Conservation (phyloP, 148 eudicot genomes). For the Vaccinium darrowii region DNA sequence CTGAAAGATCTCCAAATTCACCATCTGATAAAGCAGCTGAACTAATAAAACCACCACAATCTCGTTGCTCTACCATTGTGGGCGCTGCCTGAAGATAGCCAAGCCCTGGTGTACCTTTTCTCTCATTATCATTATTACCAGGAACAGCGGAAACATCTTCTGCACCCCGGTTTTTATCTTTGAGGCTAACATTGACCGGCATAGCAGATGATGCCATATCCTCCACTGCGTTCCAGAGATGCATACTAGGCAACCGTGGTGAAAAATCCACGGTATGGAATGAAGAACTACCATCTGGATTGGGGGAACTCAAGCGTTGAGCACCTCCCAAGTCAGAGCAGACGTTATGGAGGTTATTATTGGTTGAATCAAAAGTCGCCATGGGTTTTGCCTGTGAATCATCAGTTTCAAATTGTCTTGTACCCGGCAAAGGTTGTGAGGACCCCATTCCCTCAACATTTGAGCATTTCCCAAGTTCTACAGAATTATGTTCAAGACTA, state of each 20-base stretch:
- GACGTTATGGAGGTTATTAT: constrained; percentile 25
- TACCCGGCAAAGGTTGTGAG: constrained; percentile 24
- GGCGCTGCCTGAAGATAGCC: constrained; percentile 29
- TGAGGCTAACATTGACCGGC: constrained; percentile 31
- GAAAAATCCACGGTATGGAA: constrained; percentile 52
- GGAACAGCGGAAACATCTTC: constrained; percentile 36
- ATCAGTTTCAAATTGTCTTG: constrained; percentile 31
- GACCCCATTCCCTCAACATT: constrained; percentile 20
- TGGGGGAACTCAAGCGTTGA: constrained; percentile 38
- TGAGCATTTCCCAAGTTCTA: constrained; percentile 23
- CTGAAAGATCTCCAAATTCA: constrained; percentile 44
- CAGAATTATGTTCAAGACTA: constrained; percentile 20
- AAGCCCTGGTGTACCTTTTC: constrained; percentile 27
- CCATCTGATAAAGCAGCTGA: constrained; percentile 37
- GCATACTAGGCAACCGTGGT: constrained; percentile 49
- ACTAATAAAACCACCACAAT: constrained; percentile 29
- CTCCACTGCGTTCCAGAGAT: constrained; percentile 57
- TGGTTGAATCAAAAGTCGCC: constrained; percentile 12
- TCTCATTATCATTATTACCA: constrained; percentile 26
- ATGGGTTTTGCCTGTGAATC: constrained; percentile 27
- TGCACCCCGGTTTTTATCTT: constrained; percentile 26
- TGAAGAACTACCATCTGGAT: constrained; percentile 48
- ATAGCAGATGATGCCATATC: constrained; percentile 38
- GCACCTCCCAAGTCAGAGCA: constrained; percentile 37
- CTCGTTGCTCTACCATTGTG: constrained; percentile 22